phyloP scores from a whole-genome alignment of 345 rosid genomes.

The Brassica nigra region DNA sequence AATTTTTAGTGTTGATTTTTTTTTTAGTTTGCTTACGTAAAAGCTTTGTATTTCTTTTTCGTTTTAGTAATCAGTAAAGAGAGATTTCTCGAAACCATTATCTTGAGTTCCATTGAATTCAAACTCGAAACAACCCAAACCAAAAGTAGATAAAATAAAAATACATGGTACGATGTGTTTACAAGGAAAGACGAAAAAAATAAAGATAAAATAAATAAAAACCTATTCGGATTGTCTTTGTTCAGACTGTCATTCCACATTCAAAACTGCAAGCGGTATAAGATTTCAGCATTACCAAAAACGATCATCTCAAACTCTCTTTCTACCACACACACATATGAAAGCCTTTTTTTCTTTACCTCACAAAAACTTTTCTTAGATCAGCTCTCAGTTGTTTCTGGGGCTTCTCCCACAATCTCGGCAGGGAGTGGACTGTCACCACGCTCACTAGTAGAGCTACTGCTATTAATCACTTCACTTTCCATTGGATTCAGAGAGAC shows the following conservation, averaged over 20 bases:
- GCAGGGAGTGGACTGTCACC: conserved; percentile 31
- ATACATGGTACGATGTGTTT: not conserved
- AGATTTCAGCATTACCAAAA: conserved; percentile 1
- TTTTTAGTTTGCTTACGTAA: no score
- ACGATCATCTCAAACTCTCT: conserved; percentile 1
- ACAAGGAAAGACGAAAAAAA: not conserved
- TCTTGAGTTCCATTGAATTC: not conserved
- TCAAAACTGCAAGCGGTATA: conserved; percentile 26
- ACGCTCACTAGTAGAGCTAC: conserved; percentile 30
- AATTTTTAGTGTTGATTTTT: no score
- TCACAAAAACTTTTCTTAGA: conserved; percentile 4
- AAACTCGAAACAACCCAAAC: not conserved
- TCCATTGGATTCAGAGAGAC: conserved; percentile 20
- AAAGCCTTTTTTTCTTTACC: conserved; percentile 7
- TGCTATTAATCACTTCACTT: conserved; percentile 19
- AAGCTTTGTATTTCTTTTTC: not conserved
- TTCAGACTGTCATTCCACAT: conserved; percentile 15
- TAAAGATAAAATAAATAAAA: not conserved
- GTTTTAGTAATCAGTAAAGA: not conserved
- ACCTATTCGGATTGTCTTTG: not conserved
- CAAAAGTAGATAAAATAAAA: not conserved
- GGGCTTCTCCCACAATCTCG: conserved; percentile 17
- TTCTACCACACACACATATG: not conserved
- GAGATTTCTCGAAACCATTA: not conserved
- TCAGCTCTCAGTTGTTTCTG: conserved; percentile 14